These are phyloP conservation scores for Tolypocladium endophyticum DNA, from an alignment of 2,329 filamentous ascomycete genomes.

Conservation along the genomic window DNA sequence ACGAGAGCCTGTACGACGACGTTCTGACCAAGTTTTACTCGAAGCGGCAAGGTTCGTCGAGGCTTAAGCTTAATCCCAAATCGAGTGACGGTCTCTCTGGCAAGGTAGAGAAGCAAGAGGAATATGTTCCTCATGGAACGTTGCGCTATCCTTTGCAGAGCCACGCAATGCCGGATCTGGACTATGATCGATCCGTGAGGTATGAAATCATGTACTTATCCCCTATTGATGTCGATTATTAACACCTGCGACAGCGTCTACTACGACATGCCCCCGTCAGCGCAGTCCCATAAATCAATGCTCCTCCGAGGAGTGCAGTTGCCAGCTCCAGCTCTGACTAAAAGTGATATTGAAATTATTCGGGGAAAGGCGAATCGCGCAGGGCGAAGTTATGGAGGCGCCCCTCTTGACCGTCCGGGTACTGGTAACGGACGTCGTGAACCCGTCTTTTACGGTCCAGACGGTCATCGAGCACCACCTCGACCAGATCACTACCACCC, in stretches of 20 bases:
- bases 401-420: constrained; percentile 11
- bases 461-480: constrained; percentile 5
- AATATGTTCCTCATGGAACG: constrained; percentile 74
- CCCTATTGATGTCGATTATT: background rate
- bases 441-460: constrained; percentile 17
- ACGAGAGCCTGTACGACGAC: constrained; percentile 72
- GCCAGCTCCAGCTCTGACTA: constrained; percentile 60
- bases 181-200: constrained; percentile 80
- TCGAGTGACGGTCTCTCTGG: constrained; percentile 72
- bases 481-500: background rate
- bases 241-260: constrained; percentile 48
- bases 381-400: constrained; percentile 18
- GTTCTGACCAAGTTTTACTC: constrained; percentile 82
- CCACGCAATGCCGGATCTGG: constrained; percentile 62
- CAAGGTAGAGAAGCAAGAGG: constrained; percentile 68
- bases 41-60: constrained; percentile 62
- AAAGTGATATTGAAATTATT: constrained; percentile 64
- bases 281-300: constrained; percentile 83
- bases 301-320: constrained; percentile 74
- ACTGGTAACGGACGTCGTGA: constrained; percentile 9
- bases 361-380: constrained; percentile 51
- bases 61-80: constrained; percentile 63
- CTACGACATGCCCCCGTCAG: constrained; percentile 69
- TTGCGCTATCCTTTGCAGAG: constrained; percentile 69
- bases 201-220: constrained; percentile 29